These are phyloP conservation scores for Amanita molliuscula DNA, from an alignment of 768 basidiomycete species.

Conservation along the genomic window DNA sequence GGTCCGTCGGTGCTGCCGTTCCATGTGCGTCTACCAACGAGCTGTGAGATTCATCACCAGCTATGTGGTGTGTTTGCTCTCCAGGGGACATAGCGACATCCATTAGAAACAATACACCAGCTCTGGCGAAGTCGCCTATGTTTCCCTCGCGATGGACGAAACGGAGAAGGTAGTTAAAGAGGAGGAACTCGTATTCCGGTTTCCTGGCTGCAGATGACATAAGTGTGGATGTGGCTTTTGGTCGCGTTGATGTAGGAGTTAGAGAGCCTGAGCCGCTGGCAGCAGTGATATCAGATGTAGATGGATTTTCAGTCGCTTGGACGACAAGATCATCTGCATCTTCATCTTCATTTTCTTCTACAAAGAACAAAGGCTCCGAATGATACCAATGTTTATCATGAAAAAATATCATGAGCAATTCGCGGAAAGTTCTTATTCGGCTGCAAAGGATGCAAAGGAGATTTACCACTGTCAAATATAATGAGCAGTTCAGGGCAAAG, in stretches of 20 bases:
- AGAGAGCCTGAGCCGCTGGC: slow-evolving; percentile 15
- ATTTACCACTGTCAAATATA: slow-evolving; percentile 62
- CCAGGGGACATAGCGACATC: slow-evolving; percentile 90
- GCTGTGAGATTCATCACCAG: slow-evolving; percentile 22
- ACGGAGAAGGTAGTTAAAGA: slow-evolving; percentile 92
- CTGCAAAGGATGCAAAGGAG: slow-evolving; percentile 88
- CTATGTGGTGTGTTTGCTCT: slow-evolving; percentile 32
- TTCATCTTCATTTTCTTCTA: slow-evolving; percentile 69
- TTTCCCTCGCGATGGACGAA: slow-evolving; percentile 92
- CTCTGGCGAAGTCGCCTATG: slow-evolving; percentile 88
- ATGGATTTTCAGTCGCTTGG: slow-evolving; percentile 25
- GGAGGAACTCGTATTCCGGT: slow-evolving; percentile 88
- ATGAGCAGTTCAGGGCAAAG: slow-evolving; percentile 7
- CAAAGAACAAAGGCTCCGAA: slow-evolving; percentile 63
- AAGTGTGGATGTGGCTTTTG: slow-evolving; percentile 42
- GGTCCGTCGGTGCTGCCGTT: slow-evolving; percentile 35
- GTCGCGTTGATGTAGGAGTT: slow-evolving; percentile 56
- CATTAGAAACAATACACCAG: slow-evolving; percentile 88
- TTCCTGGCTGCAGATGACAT: slow-evolving; percentile 40
- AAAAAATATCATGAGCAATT: slow-evolving; percentile 94
- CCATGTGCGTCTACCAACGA: neutral
- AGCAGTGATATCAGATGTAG: slow-evolving; percentile 10
- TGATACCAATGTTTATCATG: slow-evolving; percentile 87
- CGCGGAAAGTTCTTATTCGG: slow-evolving; percentile 79
- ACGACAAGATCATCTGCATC: slow-evolving; percentile 45